phyloP scores from a whole-genome alignment of 768 basidiomycete genomes.

The Macrolepiota dolichaula region DNA sequence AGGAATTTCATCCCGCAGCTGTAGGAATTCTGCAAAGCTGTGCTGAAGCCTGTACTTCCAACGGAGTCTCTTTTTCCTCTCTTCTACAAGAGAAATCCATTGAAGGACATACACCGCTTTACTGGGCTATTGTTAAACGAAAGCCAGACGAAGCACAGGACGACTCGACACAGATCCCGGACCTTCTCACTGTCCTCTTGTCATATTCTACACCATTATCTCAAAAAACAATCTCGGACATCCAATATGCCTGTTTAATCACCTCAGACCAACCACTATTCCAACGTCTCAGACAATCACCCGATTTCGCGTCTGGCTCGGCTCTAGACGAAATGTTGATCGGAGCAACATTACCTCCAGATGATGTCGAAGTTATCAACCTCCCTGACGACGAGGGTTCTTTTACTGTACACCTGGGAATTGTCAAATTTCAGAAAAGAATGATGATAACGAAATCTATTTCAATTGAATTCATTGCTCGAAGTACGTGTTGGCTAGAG shows the following conservation, averaged over 20 bases:
- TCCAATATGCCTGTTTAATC: constrained; percentile 64
- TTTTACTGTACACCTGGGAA: constrained; percentile 50
- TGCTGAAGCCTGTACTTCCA: constrained; percentile 51
- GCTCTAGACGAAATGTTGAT: constrained; percentile 52
- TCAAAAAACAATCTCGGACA: constrained; percentile 47
- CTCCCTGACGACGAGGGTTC: constrained; percentile 43
- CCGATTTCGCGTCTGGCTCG: constrained; percentile 47
- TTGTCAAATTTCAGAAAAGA: constrained; percentile 65
- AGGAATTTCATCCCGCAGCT: constrained; percentile 28
- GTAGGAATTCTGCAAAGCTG: constrained; percentile 57
- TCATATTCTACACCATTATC: constrained; percentile 45
- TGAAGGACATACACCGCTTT: constrained; percentile 63
- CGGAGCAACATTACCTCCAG: constrained; percentile 40
- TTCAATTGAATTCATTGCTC: constrained; percentile 62
- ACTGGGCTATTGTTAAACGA: constrained; percentile 71
- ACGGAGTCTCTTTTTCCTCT: constrained; percentile 46
- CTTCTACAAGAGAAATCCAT: constrained; percentile 63
- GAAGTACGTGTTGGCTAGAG: constrained; percentile 26
- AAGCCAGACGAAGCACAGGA: constrained; percentile 33
- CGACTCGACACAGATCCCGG: constrained; percentile 27
- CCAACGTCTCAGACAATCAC: constrained; percentile 52
- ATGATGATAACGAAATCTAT: constrained; percentile 60
- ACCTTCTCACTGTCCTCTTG: constrained; percentile 49
- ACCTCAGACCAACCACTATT: constrained; percentile 60
- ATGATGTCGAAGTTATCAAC: constrained; percentile 55